Evolutionary conservation across 192 early-diverging fungal species (phyloP), one percentile per base, ranked within the genome.

Genomic region (Coemansia sp.): DNA sequence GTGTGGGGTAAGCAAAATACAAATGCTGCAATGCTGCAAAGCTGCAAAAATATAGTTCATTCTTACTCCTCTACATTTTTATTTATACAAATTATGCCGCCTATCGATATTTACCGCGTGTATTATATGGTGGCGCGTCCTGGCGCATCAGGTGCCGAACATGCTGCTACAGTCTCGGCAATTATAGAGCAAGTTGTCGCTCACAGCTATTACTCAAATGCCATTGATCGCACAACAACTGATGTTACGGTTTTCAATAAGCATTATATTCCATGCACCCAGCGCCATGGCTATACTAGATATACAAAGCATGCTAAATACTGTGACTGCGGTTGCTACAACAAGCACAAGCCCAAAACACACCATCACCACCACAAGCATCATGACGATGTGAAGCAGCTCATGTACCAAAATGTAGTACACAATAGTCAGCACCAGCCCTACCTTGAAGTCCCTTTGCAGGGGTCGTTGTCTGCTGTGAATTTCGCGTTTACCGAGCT

Each of bases 401-500:
- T 5, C 25, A 7, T 5, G 3, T 21, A 21, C 61, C 12, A 28
- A 18, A 14, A 48, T 17, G 38, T 12, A 17, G 47, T 20, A 20
- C 18, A 48, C 21, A 20, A 21, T 20, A 31, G 5, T 15, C 60
- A 61, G 46, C 23, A 24, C 10, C 61, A 47, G 40, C 48, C 20
- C 2, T 18, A 53, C 18, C 1, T 53, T 14, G 23, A 34, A 4
- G 14, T 4, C 15, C 12, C 25, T 6, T 31, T 31, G 8, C 68
- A 60, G 15, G 34, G n/a, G n/a, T 28, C 48, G 1, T 23, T 8
- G 52, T 23, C 47, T 10, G 14, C 63, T 20, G 47, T 56, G 3
- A 60, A 66, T 31, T 55, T 50, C 37, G 70, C 70, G 12, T 47
- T 64, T 1, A 56, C 48, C 8, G 67, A 79, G 50, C 5, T 73